Percentiles rank a stretch among this genome's conserved stretches.
These are phyloP conservation scores for Allium fistulosum DNA, from an alignment of 106 monocot species.

Conservation along the genomic window DNA sequence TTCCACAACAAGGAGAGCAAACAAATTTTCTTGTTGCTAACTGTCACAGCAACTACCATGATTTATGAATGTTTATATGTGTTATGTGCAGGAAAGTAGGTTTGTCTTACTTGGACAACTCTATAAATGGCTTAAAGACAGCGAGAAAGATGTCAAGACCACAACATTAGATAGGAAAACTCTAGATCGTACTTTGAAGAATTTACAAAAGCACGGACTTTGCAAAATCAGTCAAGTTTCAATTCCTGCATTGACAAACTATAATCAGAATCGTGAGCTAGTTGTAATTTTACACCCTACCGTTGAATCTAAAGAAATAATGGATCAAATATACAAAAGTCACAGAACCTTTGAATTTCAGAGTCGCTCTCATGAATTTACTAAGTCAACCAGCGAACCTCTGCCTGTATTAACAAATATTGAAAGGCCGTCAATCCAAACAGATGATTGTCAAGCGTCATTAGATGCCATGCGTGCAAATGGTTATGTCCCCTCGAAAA, in stretches of 20 bases:
- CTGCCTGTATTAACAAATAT: conserved; percentile 14
- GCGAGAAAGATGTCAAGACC: conserved; percentile 37
- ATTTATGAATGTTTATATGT: conserved; percentile 1
- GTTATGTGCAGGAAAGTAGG: conserved; percentile 40
- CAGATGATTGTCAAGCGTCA: conserved; percentile 18
- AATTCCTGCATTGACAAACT: conserved; percentile 45
- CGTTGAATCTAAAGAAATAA: conserved; percentile 31
- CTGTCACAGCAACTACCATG: no score
- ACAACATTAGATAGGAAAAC: conserved; percentile 47
- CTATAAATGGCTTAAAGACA: conserved; percentile 43
- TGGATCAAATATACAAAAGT: conserved; percentile 41
- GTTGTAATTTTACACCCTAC: conserved; percentile 61
- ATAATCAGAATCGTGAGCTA: conserved; percentile 25
- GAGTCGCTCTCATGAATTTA: conserved; percentile 16
- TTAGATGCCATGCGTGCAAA: conserved; percentile 49
- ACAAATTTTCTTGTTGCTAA: no score
- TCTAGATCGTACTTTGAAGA: conserved; percentile 42
- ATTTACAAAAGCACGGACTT: conserved; percentile 34
- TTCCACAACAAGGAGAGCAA: no score
- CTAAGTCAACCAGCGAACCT: conserved; percentile 17
- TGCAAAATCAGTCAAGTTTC: conserved; percentile 44
- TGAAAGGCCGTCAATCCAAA: conserved; percentile 15
- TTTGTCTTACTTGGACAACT: conserved; percentile 50
- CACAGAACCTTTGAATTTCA: conserved; percentile 40
- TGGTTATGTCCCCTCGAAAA: conserved; percentile 72